phyloP scores from a whole-genome alignment of 805 yeast genomes.

The Teunomyces panamensis region DNA sequence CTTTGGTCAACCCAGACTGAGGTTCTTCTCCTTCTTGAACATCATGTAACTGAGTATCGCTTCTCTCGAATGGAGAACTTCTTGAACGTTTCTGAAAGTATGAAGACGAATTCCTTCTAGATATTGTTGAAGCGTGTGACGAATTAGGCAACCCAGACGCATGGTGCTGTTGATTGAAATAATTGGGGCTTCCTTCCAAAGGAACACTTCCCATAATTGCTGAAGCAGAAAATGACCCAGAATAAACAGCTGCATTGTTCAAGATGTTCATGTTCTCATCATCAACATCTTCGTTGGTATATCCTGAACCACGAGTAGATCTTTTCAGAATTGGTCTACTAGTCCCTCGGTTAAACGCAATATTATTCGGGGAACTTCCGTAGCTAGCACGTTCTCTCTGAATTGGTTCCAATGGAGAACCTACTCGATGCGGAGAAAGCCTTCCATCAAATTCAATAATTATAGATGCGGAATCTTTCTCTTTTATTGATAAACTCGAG shows the following conservation, averaged over 20 bases:
- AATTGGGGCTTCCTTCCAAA: slow-evolving; percentile 6
- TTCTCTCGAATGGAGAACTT: slow-evolving; percentile 3
- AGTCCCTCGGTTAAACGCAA: not conserved
- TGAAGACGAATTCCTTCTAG: not conserved
- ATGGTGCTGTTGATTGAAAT: slow-evolving; percentile 6
- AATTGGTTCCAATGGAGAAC: slow-evolving; percentile 7
- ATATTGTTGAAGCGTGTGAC: slow-evolving; percentile 5
- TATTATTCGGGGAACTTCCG: slow-evolving; percentile 5
- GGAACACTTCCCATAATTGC: not conserved
- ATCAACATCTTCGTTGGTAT: slow-evolving; percentile 25
- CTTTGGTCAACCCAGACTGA: slow-evolving; percentile 26
- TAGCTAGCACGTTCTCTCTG: not conserved
- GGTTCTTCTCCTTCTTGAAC: slow-evolving; percentile 12
- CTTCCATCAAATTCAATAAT: slow-evolving; percentile 3
- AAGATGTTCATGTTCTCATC: slow-evolving; percentile 30
- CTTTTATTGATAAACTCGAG: not conserved
- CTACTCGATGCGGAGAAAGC: slow-evolving; percentile 6
- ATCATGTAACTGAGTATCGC: not conserved
- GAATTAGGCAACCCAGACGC: not conserved
- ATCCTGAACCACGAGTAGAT: not conserved
- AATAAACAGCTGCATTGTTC: slow-evolving; percentile 13
- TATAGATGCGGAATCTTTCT: not conserved
- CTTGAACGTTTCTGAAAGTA: slow-evolving; percentile 11
- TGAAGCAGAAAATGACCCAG: not conserved
- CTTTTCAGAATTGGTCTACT: not conserved